Conservation (phyloP, 1,284 basidiomycete genomes). For the Porodaedalea pini region DNA sequence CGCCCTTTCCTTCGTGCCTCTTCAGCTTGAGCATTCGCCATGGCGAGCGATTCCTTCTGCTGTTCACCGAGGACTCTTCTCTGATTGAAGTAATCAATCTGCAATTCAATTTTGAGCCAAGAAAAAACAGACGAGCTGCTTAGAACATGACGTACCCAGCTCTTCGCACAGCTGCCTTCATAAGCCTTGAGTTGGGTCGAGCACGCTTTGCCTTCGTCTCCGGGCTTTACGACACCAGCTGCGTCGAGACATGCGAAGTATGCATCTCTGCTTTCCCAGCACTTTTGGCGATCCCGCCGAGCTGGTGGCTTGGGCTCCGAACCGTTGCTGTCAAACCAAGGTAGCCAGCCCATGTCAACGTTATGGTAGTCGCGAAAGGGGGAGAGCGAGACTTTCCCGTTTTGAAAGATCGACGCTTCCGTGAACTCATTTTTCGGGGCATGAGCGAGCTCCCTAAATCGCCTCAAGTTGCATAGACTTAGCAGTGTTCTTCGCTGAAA, state of each 20-base stretch:
- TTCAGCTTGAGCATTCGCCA: slow-evolving; percentile 49
- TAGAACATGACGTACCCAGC: slow-evolving; percentile 60
- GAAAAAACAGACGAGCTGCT: slow-evolving; percentile 1
- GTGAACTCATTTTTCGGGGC: not conserved
- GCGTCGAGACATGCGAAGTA: slow-evolving; percentile 76
- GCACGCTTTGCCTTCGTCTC: slow-evolving; percentile 60
- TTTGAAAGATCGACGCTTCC: not conserved
- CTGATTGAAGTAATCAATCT: slow-evolving; percentile 86
- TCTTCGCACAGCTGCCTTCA: slow-evolving; percentile 69
- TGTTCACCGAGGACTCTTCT: slow-evolving; percentile 69
- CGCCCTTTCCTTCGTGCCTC: slow-evolving; percentile 34
- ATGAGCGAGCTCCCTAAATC: too few species aligned
- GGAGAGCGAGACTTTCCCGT: not conserved
- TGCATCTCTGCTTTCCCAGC: slow-evolving; percentile 74
- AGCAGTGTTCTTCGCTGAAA: not conserved
- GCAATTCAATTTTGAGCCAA: not conserved
- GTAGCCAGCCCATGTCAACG: slow-evolving; percentile 16
- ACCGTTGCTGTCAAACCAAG: slow-evolving; percentile 6
- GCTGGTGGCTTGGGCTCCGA: slow-evolving; percentile 16
- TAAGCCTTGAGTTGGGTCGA: slow-evolving; percentile 49
- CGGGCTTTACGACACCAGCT: slow-evolving; percentile 60
- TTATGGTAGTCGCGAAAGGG: not conserved
- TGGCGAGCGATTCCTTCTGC: slow-evolving; percentile 63
- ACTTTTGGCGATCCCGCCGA: slow-evolving; percentile 58
- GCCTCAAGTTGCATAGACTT: not conserved